Base-by-base conservation (phyloP, 352 stramenopile species). In the Pythium graminicola region DNA sequence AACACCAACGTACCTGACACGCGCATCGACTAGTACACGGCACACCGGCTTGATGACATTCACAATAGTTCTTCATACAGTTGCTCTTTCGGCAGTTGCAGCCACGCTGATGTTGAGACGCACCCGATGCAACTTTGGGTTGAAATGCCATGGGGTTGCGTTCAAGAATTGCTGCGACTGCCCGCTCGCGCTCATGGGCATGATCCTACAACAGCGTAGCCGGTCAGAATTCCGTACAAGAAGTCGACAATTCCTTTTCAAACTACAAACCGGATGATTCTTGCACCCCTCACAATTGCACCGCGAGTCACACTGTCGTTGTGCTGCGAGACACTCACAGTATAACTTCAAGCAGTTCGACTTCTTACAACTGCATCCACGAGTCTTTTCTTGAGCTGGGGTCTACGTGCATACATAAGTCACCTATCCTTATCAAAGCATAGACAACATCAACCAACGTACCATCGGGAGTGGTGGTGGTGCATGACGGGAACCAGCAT, bases 11-110 rank as follows among this genome's bases (percentile, higher is more conserved):
- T 44, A 81, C 71, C 47, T 85, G 77, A 38, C 87, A 96, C 17
- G 87, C 85, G 57, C 87, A 96, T 32, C 84, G 75, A 0, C 64
- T 72, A 0, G 76, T 90, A 57, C 87, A 96, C 6, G 81, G 57
- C 5, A 93, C 81, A 28, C 77, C 83, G 29, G 90, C 90, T 63
- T 97, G 89, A 64, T 95, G 96, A 48, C 95, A 98, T 62, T 98
- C 95, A 65, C 95, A 98, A 58, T 98, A 98, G 45, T 98, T 98
- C 73, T 99, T 99, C 61, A 98, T 89, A 59, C 95, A 99, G 22
- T 81, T 86, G 45, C 80, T 97, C 64, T 98, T 98, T 0, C 93
- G 77, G 67, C 95, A 99, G 64, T 97, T 97, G 68, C 95, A 99
- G 29, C 95, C 95, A 35, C 88, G 72, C 42, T 97, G 84, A 61